phyloP scores from a whole-genome alignment of 176 grass and related monocot species.

The Eragrostis nindensis region DNA sequence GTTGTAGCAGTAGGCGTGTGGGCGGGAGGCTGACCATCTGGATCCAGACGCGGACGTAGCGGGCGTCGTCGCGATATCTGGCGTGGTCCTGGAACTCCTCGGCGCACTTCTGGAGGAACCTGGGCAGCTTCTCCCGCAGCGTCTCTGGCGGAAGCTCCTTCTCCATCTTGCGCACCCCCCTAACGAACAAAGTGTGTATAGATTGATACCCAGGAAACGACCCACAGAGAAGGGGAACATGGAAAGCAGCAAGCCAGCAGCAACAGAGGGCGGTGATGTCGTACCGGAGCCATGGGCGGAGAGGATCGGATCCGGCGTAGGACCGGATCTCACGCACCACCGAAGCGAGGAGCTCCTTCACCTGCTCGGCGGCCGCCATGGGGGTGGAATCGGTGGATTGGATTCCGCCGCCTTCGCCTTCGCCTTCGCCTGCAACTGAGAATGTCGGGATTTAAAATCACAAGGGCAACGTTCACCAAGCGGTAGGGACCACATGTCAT shows the following conservation, averaged over 20 bases:
- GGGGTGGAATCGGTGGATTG: background rate
- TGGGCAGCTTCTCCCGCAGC: constrained; percentile 75
- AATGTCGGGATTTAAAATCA: no score
- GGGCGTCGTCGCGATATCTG: constrained; percentile 64
- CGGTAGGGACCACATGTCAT: background rate
- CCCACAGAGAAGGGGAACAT: background rate
- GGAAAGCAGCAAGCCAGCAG: no score
- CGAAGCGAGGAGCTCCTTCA: constrained; percentile 65
- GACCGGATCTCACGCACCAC: constrained; percentile 63
- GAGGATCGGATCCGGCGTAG: constrained; percentile 75
- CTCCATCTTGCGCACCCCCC: constrained; percentile 71
- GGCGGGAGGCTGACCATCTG: constrained; percentile 53
- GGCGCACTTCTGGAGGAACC: constrained; percentile 94
- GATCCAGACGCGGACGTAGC: constrained; percentile 87
- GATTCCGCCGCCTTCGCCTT: background rate
- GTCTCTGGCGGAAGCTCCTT: constrained; percentile 48
- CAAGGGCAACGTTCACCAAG: no score
- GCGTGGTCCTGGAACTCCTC: constrained; percentile 73
- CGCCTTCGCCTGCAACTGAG: no score
- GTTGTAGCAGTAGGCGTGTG: background rate
- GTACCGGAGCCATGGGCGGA: constrained; percentile 86
- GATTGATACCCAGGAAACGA: background rate
- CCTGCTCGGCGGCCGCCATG: constrained; percentile 69
- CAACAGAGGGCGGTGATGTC: background rate
- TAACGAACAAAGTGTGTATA: constrained; percentile 2